Evolutionary conservation across 305 asterid genomes (phyloP).

Genomic region (Fraxinus floribunda): DNA sequence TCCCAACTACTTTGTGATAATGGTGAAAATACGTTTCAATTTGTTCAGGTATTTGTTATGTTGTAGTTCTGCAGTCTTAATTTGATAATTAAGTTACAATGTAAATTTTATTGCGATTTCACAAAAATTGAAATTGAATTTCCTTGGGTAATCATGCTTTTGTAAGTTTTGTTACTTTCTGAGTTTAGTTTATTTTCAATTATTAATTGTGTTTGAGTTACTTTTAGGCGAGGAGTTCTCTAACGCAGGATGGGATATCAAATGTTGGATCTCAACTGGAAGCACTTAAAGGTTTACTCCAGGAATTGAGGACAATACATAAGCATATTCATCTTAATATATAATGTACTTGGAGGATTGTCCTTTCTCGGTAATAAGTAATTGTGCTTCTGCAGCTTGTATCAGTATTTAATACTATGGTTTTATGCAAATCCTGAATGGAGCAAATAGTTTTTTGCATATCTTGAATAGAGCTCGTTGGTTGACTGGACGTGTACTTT

Average conservation of each 20-base stretch:
- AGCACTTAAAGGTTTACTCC: conserved; percentile 48
- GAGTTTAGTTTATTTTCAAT: neutral
- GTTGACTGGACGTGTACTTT: conserved; percentile 8
- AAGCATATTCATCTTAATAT: neutral
- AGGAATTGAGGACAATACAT: neutral
- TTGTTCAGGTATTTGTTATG: neutral
- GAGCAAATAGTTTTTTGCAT: too few species aligned
- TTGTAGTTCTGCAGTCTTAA: neutral
- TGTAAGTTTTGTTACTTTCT: neutral
- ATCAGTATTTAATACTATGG: neutral
- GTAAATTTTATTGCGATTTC: neutral
- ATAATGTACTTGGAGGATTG: conserved; percentile 1
- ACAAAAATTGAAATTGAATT: neutral
- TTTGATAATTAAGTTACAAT: neutral
- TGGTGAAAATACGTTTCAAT: neutral
- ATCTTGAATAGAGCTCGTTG: neutral
- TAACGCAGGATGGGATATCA: conserved; percentile 49
- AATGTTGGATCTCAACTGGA: conserved; percentile 43
- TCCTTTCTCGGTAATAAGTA: neutral
- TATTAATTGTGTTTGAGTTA: conserved; percentile 11
- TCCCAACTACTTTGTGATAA: neutral
- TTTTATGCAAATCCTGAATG: neutral
- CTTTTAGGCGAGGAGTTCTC: conserved; percentile 58
- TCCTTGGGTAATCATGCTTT: neutral
- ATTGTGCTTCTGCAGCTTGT: neutral